These are phyloP conservation scores for Rhizopus stolonifer DNA, from an alignment of 371 early-diverging fungal genomes.

Conservation along the genomic window DNA sequence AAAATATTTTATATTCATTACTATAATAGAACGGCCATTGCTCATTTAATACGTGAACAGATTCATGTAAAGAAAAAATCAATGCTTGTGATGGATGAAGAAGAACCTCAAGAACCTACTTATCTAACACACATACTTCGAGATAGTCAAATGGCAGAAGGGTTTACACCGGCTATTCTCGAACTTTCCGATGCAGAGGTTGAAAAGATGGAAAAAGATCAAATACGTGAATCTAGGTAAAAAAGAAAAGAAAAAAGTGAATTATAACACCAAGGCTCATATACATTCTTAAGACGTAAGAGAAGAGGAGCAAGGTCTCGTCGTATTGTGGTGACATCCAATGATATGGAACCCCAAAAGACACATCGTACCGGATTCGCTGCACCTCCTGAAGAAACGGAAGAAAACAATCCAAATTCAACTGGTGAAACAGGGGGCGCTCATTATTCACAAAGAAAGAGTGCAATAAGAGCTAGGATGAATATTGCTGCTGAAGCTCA, in stretches of 20 bases:
- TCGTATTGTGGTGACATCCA: slow-evolving; percentile 39
- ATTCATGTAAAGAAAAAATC: slow-evolving; percentile 81
- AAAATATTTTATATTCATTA: not conserved
- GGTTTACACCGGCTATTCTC: slow-evolving; percentile 66
- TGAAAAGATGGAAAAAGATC: slow-evolving; percentile 76
- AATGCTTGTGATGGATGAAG: slow-evolving; percentile 56
- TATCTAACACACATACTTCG: slow-evolving; percentile 46
- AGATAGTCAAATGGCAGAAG: slow-evolving; percentile 50
- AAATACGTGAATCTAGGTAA: slow-evolving; percentile 63
- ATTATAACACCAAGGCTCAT: not conserved
- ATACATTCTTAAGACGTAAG: slow-evolving; percentile 65
- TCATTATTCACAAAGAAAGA: slow-evolving; percentile 30
- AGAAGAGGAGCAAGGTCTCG: slow-evolving; percentile 70
- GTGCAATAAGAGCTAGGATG: slow-evolving; percentile 44
- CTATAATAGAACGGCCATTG: slow-evolving; percentile 75
- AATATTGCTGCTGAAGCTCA: slow-evolving; percentile 48
- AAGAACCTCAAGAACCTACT: not conserved
- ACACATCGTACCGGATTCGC: slow-evolving; percentile 44
- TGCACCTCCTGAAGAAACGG: slow-evolving; percentile 42
- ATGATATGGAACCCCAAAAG: slow-evolving; percentile 67
- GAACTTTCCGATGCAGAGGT: slow-evolving; percentile 73
- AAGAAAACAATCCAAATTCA: slow-evolving; percentile 37
- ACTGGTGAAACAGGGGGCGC: slow-evolving; percentile 13
- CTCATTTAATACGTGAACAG: slow-evolving; percentile 93
- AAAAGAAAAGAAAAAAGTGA: no score